These are phyloP conservation scores for Monosporascus sp. DNA, from an alignment of 2,329 filamentous ascomycete species.

Conservation along the genomic window DNA sequence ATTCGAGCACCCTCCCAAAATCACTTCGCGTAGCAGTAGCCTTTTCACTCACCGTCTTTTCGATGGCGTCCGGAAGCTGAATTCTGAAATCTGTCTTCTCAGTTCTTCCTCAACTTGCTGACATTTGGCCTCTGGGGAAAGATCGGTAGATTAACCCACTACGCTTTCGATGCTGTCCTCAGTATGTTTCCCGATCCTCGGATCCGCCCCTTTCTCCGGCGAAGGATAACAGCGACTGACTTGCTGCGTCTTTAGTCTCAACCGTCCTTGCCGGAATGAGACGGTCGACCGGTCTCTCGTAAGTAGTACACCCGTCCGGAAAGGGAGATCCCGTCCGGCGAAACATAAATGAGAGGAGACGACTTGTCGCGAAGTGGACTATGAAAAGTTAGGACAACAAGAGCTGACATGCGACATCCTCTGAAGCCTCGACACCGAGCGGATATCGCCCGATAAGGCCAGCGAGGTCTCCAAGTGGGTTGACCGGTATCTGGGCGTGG, in stretches of 20 bases:
- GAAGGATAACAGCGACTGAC: conserved; percentile 16
- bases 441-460: conserved; percentile 72
- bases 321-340: too few species aligned
- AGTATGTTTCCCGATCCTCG: conserved; percentile 48
- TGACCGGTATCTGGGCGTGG: conserved; percentile 86
- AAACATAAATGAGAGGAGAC: neutral
- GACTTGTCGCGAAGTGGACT: neutral
- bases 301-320: conserved; percentile 42
- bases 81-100: conserved; percentile 38
- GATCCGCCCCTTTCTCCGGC: neutral
- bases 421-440: conserved; percentile 82
- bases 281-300: conserved; percentile 96
- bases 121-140: conserved; percentile 66
- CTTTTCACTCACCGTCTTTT: conserved; percentile 2
- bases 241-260: conserved; percentile 58
- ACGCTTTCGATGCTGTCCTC: conserved; percentile 92
- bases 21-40: too few species aligned
- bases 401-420: conserved; percentile 46
- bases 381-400: conserved; percentile 1
- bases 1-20: too few species aligned
- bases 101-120: conserved; percentile 60
- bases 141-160: conserved; percentile 90
- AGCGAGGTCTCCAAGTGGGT: conserved; percentile 84
- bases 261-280: conserved; percentile 96
- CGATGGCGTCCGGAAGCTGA: conserved; percentile 9